Evolutionary conservation across 495 filamentous ascomycete genomes (phyloP).

Genomic region (Penicillium argentinense): DNA sequence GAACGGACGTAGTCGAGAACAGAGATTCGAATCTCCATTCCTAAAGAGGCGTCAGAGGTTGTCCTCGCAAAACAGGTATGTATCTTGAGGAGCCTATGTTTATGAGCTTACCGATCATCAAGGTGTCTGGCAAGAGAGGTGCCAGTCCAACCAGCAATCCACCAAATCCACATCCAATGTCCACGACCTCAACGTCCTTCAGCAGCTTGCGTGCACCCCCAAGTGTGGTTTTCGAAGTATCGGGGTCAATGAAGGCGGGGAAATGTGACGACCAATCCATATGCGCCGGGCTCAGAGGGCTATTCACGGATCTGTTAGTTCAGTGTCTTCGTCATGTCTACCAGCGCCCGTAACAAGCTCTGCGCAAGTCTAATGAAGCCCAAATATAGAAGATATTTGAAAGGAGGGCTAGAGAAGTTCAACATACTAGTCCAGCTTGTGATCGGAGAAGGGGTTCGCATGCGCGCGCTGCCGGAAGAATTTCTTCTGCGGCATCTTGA

Average conservation of each 20-base stretch:
- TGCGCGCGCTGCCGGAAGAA: slow-evolving; percentile 96
- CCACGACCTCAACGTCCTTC: slow-evolving; percentile 83
- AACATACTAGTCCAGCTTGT: slow-evolving; percentile 81
- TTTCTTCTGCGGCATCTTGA: slow-evolving; percentile 79
- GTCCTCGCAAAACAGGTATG: too few relatives aligned
- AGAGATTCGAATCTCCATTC: slow-evolving; percentile 87
- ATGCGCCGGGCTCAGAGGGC: slow-evolving; percentile 73
- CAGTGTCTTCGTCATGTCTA: background rate
- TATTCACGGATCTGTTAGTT: slow-evolving; percentile 36
- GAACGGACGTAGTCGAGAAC: slow-evolving; percentile 88
- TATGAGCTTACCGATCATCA: slow-evolving; percentile 68
- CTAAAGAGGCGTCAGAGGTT: slow-evolving; percentile 23
- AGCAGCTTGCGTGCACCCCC: slow-evolving; percentile 46
- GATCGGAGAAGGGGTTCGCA: slow-evolving; percentile 97
- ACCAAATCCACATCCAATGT: slow-evolving; percentile 96
- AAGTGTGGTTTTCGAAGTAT: slow-evolving; percentile 33
- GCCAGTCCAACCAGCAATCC: slow-evolving; percentile 85
- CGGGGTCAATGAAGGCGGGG: slow-evolving; percentile 62
- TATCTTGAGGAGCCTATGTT: background rate
- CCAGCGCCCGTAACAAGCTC: background rate
- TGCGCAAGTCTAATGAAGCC: background rate
- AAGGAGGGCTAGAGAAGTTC: too few relatives aligned
- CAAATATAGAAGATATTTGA: background rate
- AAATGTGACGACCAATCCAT: slow-evolving; percentile 92
- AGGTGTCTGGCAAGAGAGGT: slow-evolving; percentile 73